Evolutionary conservation across 2,329 filamentous ascomycete species (phyloP), one percentile per base, ranked within the genome.

Genomic region (Colletotrichum cuscutae): DNA sequence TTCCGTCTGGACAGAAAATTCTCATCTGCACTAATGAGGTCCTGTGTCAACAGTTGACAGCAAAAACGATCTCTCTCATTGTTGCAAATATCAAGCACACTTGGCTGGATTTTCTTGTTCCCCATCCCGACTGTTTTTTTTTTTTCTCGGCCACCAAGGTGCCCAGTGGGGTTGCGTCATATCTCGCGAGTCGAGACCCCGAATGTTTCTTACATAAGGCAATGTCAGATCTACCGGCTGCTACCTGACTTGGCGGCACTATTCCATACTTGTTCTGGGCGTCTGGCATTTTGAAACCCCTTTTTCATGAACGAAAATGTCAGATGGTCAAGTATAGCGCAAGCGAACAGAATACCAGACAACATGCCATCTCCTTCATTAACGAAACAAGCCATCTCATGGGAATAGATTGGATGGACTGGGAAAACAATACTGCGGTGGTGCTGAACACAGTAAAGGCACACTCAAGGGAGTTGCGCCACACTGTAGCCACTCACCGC

Each of bases 401-500:
- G 57, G 22, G 22, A 49, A n/a, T 3, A 56, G 37, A 60, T 24
- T 28, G 24, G 6, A 19, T n/a, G 52, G 24, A 35, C 22, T 5
- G 42, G 42, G 22, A 62, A 26, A 57, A n/a, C 30, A 26, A 54
- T 28, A 24, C 69, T 54, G 64, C 59, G 70, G 42, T 54, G 52
- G 12, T 53, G n/a, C 32, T 59, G 28, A 46, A 26, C 59, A 72
- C 70, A 72, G 70, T 72, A 24, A 26, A 56, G 24, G 19, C 15
- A 3, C 54, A 7, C 3, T 5, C 12, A 6, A 7, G 3, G 5
- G 1, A 5, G 56, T 32, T 61, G 71, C 61, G 66, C 66, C 71
- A 37, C 60, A 73, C 66, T 65, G 71, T 73, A 13, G 19, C 13
- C 5, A 2, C 22, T 68, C 71, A 73, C 71, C 71, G 71, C 71